A percentile compares a stretch with the other conserved stretches of the same genome.
phyloP scores from a whole-genome alignment of 2,329 filamentous ascomycete genomes.

The Xylariaceae sp. region DNA sequence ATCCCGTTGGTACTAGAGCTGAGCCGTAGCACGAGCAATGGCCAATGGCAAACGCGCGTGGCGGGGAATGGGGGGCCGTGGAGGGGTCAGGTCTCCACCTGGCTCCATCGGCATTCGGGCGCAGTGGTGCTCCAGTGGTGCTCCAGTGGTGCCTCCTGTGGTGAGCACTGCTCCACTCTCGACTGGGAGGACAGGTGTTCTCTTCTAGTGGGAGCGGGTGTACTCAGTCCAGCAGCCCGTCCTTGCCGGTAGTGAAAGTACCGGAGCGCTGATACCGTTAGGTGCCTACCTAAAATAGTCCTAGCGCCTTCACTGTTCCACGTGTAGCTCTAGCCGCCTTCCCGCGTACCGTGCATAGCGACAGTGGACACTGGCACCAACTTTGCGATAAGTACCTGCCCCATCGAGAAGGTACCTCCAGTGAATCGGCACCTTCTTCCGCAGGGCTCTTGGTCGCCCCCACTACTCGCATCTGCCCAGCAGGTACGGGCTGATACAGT shows the following conservation, averaged over 20 bases:
- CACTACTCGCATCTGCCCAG: too few relatives aligned
- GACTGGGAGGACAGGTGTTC: slow-evolving; percentile 28
- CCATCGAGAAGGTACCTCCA: neutral
- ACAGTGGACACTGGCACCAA: neutral
- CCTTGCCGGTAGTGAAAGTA: neutral
- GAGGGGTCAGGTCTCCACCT: slow-evolving; percentile 1
- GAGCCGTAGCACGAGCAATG: slow-evolving; percentile 17
- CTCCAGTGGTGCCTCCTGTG: too few relatives aligned
- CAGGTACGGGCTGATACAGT: too few relatives aligned
- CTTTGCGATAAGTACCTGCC: neutral
- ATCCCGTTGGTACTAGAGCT: slow-evolving; percentile 7
- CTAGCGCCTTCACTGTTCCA: neutral
- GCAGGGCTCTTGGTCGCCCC: too few relatives aligned
- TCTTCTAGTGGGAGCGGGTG: slow-evolving; percentile 15
- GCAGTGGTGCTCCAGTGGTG: neutral
- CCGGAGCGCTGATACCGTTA: neutral
- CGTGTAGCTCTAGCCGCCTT: neutral
- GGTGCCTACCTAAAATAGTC: neutral
- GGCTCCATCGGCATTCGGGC: neutral
- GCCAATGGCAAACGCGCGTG: slow-evolving; percentile 14
- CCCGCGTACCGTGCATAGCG: neutral
- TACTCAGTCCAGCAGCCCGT: neutral
- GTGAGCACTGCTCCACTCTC: neutral
- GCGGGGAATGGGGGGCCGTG: slow-evolving; percentile 16
- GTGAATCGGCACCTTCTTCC: too few relatives aligned